Base-by-base conservation (phyloP, 106 monocot species). In the Xerophyta viscosa region DNA sequence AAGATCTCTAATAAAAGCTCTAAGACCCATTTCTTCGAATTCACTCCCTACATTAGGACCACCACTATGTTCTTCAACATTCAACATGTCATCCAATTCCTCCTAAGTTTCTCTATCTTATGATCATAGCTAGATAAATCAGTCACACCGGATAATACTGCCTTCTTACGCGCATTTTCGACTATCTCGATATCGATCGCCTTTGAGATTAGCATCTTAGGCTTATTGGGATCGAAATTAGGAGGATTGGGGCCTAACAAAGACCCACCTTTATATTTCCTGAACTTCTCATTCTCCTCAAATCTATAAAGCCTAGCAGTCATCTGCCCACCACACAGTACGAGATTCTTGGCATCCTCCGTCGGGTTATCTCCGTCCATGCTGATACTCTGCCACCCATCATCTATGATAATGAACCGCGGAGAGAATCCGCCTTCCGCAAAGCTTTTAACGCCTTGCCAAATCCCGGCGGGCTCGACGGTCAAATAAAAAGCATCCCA, bases 341-440 rank as follows among this genome's bases (percentile, higher is more conserved):
- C 68, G 20, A 82, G 76, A 20, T 58, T 66, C 65, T 46, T 46
- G 0, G 53, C 41, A 29, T 67, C 57, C 57, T 62, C 52, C 9
- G 12, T 0, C 3, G 65, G 61, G 24, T 28, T n/a, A 1, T 73
- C 51, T 5, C 63, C 71, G 13, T 67, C 81, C 2, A 67, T 18
- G 31, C 28, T 67, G 27, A 81, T 31, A 52, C 75, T 81, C 20
- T 75, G 75, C 71, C 81, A 81, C 0, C 81, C 81, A 21, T 81
- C 81, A 24, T 76, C 81, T 15, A 81, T 71, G 29, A 81, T 64
- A 20, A 81, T 57, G 22, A 81, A 81, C 60, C 81, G 52, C 15
- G 52, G 53, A 15, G 62, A 20, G 13, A 81, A 1, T 14, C 81
- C 81, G 10, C 52, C 77, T 0, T 77, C 66, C 9, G 19, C 36